These are phyloP conservation scores for Claviceps sp. DNA, from an alignment of 2,329 filamentous ascomycete species.

Conservation along the genomic window DNA sequence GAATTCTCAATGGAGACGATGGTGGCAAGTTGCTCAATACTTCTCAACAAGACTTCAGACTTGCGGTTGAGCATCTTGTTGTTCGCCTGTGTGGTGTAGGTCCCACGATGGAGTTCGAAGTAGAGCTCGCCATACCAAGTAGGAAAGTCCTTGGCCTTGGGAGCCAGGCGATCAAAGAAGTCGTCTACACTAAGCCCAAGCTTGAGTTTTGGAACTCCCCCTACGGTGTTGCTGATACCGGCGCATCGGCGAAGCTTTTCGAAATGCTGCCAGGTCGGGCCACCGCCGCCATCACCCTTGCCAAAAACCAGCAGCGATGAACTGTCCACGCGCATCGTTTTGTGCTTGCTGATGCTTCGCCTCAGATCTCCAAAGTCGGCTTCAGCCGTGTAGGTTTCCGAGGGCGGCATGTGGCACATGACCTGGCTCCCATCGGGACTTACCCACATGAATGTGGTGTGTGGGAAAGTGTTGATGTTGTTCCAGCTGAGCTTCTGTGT, in stretches of 20 bases:
- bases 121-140: conserved; percentile 99
- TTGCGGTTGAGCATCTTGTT: conserved; percentile 92
- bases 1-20: conserved; percentile 62
- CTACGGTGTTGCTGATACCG: conserved; percentile 77
- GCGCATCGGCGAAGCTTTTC: conserved; percentile 91
- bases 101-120: conserved; percentile 92
- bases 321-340: conserved; percentile 85
- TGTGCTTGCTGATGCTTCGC: conserved; percentile 81
- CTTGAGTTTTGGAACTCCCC: conserved; percentile 68
- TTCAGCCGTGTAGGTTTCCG: conserved; percentile 89
- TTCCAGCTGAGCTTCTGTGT: conserved; percentile 99
- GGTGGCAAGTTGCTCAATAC: conserved; percentile 79
- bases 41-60: conserved; percentile 71
- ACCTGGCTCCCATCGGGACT: conserved; percentile 91
- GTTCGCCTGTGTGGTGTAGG: conserved; percentile 93
- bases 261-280: conserved; percentile 83
- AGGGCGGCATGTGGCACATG: conserved; percentile 91
- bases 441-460: conserved; percentile 99
- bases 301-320: conserved; percentile 88
- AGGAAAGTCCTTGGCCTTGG: conserved; percentile 64
- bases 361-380: conserved; percentile 91
- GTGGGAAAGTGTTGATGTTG: conserved; percentile 98
- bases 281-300: conserved; percentile 91
- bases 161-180: conserved; percentile 77
- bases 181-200: conserved; percentile 86